Evolutionary conservation across 164 flowering plant genomes (phyloP), one percentile per base, ranked within the genome.

Genomic region (Magnolia kwangsiensis): DNA sequence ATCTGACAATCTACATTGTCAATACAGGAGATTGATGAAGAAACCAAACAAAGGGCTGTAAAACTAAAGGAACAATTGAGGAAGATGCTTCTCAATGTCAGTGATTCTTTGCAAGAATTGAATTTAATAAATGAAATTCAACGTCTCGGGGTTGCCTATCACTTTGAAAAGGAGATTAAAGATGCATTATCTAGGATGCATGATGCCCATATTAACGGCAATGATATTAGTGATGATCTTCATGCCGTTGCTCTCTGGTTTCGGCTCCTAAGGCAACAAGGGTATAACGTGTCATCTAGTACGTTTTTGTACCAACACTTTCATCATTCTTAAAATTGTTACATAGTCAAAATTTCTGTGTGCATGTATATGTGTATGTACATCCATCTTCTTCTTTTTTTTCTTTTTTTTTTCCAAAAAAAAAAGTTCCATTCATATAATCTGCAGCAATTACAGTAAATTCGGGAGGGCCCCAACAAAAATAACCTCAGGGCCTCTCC

Each of bases 131-230:
- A 86, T 78, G 76, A 79, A 13, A 58, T 81, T 21, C 85, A 83
- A 76, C 73, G 80, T 61, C 79, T 82, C 0, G 82, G 84, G 13
- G 71, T 84, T 8, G 82, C 78, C 55, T 45, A 80, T 70, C 79
- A 84, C 71, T 86, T 84, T 50, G 61, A 77, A 20, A 79, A 81
- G 45, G 86, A 84, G 70, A 81, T 86, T 29, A 49, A 71, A 29
- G 29, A 31, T 1, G 11, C 73, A 63, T 63, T 84, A 59, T 8
- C 29, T 16, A 55, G 59, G 13, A 20, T 51, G 21, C 21, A 10
- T 23, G 20, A 65, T 65, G 29, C n/a, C 23, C 29, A 65, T 8
- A 11, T 19, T 19, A 24, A 65, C 1, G 14, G 29, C 1, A 65
- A 24, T 6, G 8, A 14, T 31, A 21, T 51, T 24, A 10, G 6